phyloP scores from a whole-genome alignment of 805 yeast genomes.

The Candida glaebosa region DNA sequence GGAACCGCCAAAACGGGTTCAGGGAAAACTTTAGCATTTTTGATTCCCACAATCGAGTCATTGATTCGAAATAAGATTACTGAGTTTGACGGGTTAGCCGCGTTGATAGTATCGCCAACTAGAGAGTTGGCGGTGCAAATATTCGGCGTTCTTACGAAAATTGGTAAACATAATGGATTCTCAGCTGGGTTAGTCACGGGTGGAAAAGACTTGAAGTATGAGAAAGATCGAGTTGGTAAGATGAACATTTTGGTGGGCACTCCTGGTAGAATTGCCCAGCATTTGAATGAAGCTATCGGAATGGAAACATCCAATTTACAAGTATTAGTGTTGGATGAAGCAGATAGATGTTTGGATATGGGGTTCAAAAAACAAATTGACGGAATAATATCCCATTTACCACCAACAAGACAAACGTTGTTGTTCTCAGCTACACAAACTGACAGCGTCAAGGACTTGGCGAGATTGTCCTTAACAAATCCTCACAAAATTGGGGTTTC shows the following conservation, averaged over 20 bases:
- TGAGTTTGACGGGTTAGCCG: constrained; percentile 84
- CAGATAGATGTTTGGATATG: constrained; percentile 91
- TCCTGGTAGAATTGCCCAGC: constrained; percentile 88
- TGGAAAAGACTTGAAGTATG: constrained; percentile 83
- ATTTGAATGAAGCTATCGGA: constrained; percentile 84
- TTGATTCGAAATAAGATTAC: constrained; percentile 70
- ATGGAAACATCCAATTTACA: constrained; percentile 73
- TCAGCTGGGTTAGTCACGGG: constrained; percentile 93
- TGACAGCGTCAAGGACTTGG: constrained; percentile 75
- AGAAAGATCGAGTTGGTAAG: constrained; percentile 71
- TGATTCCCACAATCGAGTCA: constrained; percentile 75
- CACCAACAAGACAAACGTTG: constrained; percentile 78
- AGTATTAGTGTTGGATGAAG: constrained; percentile 82
- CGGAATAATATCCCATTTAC: constrained; percentile 72
- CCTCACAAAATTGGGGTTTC: constrained; percentile 49
- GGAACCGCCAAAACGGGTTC: constrained; percentile 91
- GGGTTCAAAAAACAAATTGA: constrained; percentile 85
- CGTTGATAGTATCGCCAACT: constrained; percentile 85
- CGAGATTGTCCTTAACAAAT: constrained; percentile 66
- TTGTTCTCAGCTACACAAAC: constrained; percentile 89
- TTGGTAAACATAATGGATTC: constrained; percentile 70
- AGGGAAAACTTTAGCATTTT: constrained; percentile 85
- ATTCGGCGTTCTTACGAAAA: constrained; percentile 79
- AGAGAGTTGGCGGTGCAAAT: constrained; percentile 89
- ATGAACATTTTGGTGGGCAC: constrained; percentile 87